phyloP scores from a whole-genome alignment of 805 yeast genomes.

The Cyberlindnera petersonii region DNA sequence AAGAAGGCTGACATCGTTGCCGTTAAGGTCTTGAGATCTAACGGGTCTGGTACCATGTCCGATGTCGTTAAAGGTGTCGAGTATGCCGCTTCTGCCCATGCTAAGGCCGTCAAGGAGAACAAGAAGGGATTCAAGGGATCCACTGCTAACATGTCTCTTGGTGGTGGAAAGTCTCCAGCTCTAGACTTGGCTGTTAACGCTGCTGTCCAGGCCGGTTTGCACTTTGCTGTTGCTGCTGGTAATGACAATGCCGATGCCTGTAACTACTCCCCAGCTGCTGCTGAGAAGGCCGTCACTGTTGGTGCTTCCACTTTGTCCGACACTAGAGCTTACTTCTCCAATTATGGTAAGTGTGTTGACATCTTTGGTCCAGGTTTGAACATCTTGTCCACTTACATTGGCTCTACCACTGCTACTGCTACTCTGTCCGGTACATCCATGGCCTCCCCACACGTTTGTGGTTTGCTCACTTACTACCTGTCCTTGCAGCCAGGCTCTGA shows the following conservation, averaged over 20 bases:
- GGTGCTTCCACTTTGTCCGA: constrained; percentile 93
- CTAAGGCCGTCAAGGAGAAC: constrained; percentile 45
- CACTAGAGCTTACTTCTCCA: constrained; percentile 90
- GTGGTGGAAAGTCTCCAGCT: constrained; percentile 89
- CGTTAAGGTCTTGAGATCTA: constrained; percentile 76
- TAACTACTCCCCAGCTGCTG: constrained; percentile 86
- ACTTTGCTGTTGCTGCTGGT: constrained; percentile 96
- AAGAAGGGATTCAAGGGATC: constrained; percentile 77
- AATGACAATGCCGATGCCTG: constrained; percentile 93
- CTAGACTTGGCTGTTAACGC: constrained; percentile 86
- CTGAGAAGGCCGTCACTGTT: constrained; percentile 80
- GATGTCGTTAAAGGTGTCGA: constrained; percentile 84
- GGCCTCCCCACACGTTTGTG: constrained; percentile 97
- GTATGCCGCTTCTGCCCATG: constrained; percentile 72
- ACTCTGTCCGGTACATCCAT: constrained; percentile 92
- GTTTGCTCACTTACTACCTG: constrained; percentile 83
- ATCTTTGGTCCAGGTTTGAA: constrained; percentile 95
- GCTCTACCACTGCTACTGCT: constrained; percentile 71
- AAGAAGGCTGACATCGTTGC: constrained; percentile 77
- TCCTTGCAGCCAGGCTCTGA: constrained; percentile 76
- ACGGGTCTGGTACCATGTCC: constrained; percentile 81
- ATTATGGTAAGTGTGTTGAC: constrained; percentile 94
- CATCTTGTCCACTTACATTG: constrained; percentile 79
- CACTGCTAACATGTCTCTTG: constrained; percentile 89
- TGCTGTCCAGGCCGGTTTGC: constrained; percentile 83